Percentiles rank a stretch among this genome's conserved stretches.
phyloP scores from a whole-genome alignment of 2,329 filamentous ascomycete genomes.

The Alternaria sp. region DNA sequence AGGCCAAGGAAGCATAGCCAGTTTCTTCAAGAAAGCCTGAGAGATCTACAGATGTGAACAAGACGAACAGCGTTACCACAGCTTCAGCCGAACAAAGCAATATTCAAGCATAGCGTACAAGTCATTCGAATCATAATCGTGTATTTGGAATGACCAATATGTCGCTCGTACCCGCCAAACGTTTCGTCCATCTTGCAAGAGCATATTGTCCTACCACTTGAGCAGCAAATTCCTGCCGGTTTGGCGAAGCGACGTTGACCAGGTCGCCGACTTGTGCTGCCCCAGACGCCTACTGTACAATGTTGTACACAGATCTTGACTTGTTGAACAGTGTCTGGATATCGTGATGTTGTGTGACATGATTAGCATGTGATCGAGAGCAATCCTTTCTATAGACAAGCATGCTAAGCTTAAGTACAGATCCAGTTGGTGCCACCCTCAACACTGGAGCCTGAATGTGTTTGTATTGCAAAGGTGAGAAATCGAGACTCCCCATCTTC shows the following conservation, averaged over 20 bases:
- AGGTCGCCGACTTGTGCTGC: conserved; percentile 13
- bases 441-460: not conserved
- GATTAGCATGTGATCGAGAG: not conserved
- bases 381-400: not conserved
- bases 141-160: not conserved
- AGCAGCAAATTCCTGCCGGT: not conserved
- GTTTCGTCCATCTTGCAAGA: not conserved
- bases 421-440: not conserved
- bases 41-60: not conserved
- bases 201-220: not conserved
- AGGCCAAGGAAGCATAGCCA: conserved; percentile 84
- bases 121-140: not conserved
- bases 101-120: not conserved
- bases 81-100: not conserved
- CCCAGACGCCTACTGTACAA: not conserved
- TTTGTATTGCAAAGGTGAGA: not conserved
- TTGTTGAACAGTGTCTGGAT: conserved; percentile 5
- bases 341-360: conserved; percentile 2
- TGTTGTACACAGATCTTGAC: conserved; percentile 20
- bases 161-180: not conserved
- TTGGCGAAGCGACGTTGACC: not conserved
- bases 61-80: not conserved
- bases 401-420: not conserved
- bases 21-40: conserved; percentile 83
- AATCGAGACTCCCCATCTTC: not conserved